Evolutionary conservation across 2,329 filamentous ascomycete genomes (phyloP).

Genomic region (Colletotrichum tofieldiae): DNA sequence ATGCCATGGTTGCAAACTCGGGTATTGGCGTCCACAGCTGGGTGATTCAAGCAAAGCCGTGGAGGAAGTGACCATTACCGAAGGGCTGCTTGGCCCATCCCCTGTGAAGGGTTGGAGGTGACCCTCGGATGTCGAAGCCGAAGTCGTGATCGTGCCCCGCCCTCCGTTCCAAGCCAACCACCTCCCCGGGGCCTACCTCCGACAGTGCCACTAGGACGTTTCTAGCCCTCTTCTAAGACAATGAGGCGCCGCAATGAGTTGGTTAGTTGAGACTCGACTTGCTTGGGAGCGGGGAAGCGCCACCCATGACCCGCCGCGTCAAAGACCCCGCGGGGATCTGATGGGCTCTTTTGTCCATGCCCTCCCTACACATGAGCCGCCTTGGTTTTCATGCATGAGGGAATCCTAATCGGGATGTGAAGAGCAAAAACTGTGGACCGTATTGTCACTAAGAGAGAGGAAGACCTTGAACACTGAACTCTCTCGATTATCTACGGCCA

Average conservation of each 20-base stretch:
- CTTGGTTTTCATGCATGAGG: too few species aligned
- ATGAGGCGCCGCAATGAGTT: not conserved
- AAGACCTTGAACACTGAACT: not conserved
- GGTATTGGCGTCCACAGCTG: not conserved
- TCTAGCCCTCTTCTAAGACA: not conserved
- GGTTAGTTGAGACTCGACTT: not conserved
- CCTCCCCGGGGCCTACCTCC: not conserved
- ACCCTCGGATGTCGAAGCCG: slow-evolving; percentile 26
- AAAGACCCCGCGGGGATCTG: too few species aligned
- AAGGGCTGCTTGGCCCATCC: not conserved
- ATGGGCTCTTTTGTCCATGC: not conserved
- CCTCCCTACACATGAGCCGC: not conserved
- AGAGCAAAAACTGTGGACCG: too few species aligned
- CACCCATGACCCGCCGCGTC: too few species aligned
- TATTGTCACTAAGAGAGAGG: not conserved
- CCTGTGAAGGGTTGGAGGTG: not conserved
- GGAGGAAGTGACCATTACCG: too few species aligned
- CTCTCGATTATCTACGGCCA: not conserved
- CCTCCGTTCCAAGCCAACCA: not conserved
- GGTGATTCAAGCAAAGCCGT: not conserved
- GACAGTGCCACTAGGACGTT: not conserved
- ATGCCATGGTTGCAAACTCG: too few species aligned
- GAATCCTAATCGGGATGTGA: too few species aligned
- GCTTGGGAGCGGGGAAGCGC: not conserved
- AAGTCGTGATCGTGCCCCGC: not conserved